These are phyloP conservation scores for Ophiostoma triangulosporum DNA, from an alignment of 2,329 filamentous ascomycete species.

Conservation along the genomic window DNA sequence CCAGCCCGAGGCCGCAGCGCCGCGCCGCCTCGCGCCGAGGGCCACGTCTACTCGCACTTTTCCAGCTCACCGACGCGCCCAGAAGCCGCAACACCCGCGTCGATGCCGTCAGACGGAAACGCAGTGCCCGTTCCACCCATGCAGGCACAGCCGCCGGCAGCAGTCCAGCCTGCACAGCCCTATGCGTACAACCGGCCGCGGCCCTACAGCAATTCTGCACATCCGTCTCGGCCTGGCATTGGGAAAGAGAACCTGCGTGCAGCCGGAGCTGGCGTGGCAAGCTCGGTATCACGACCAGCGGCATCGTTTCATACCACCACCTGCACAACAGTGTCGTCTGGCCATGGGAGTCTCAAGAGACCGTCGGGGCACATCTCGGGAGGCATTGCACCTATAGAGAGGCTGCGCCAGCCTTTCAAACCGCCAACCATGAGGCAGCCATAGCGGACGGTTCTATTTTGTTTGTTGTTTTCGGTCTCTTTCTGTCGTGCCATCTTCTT, in stretches of 20 bases:
- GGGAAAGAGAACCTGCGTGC: constrained; percentile 4
- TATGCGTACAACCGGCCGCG: constrained; percentile 4
- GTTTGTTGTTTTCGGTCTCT: too few species aligned
- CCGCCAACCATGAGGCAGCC: constrained; percentile 37
- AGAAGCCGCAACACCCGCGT: background rate
- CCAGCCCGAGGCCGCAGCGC: background rate
- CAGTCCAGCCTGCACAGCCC: background rate
- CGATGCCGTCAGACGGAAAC: background rate
- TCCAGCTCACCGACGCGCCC: constrained; percentile 38
- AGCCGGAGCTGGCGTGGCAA: too few species aligned
- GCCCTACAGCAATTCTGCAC: background rate
- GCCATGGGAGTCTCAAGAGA: constrained; percentile 19
- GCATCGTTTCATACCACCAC: constrained; percentile 40
- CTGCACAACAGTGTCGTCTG: constrained; percentile 10
- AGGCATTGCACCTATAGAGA: constrained; percentile 32
- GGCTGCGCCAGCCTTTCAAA: constrained; percentile 42
- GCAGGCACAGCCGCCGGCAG: background rate
- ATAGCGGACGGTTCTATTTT: background rate
- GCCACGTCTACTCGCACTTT: constrained; percentile 37
- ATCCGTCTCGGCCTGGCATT: background rate
- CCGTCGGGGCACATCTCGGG: background rate
- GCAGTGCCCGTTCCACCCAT: background rate
- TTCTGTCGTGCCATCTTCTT: too few species aligned
- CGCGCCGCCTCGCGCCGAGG: background rate
- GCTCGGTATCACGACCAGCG: constrained; percentile 21